Conservation (phyloP, 371 early-diverging fungal species). For the Rhizopus arrhizus region DNA sequence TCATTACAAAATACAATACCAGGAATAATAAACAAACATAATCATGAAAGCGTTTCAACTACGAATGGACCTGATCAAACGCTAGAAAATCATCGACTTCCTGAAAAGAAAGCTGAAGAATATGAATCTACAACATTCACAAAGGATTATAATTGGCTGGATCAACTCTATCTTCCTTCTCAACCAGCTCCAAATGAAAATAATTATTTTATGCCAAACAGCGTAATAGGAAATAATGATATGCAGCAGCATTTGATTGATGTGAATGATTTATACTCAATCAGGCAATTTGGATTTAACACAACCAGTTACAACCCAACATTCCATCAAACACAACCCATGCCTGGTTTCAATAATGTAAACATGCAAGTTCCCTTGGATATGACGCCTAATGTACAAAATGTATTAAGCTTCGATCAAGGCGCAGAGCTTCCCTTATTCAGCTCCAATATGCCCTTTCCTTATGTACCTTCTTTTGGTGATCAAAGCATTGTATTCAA, state of each 20-base stretch:
- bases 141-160: slow-evolving; percentile 17
- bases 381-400: neutral
- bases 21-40: neutral
- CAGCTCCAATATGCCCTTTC: neutral
- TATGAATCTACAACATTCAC: neutral
- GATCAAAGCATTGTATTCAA: neutral
- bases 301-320: neutral
- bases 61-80: neutral
- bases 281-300: slow-evolving; percentile 24
- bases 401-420: too few relatives aligned
- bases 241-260: neutral
- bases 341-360: neutral
- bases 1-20: neutral
- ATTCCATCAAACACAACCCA: neutral
- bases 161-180: slow-evolving; percentile 15
- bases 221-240: neutral
- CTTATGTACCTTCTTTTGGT: neutral
- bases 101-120: neutral
- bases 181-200: neutral
- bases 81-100: neutral
- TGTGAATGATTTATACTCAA: slow-evolving; percentile 10
- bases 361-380: neutral
- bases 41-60: neutral
- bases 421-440: neutral
- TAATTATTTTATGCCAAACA: neutral